Evolutionary conservation across 257 asterid species (phyloP).

Genomic region (Ehretia macrophylla): DNA sequence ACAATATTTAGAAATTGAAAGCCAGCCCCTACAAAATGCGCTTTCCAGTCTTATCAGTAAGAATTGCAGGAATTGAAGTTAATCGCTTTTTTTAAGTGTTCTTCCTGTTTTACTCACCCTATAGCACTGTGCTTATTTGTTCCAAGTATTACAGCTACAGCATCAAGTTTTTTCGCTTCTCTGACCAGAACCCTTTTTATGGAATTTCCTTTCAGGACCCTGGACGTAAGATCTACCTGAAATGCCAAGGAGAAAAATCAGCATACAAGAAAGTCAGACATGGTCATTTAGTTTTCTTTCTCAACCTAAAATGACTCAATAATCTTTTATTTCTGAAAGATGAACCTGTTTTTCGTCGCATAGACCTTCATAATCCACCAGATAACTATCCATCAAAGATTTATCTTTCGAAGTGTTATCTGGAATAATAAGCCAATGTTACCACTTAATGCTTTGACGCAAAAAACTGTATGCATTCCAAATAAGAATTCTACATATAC

Average conservation of each 20-base stretch:
- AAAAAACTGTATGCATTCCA: conserved; percentile 4
- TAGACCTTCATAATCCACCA: conserved; percentile 65
- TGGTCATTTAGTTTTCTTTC: no score
- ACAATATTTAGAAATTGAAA: conserved; percentile 83
- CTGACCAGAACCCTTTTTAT: conserved; percentile 60
- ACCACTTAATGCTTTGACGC: conserved; percentile 10
- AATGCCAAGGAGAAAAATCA: no score
- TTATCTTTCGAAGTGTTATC: conserved; percentile 51
- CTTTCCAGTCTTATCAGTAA: no score
- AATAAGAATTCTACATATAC: not conserved
- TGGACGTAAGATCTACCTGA: conserved; percentile 61
- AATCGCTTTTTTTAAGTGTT: no score
- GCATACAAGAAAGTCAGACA: no score
- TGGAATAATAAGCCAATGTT: conserved; percentile 27
- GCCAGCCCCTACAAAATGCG: conserved; percentile 44
- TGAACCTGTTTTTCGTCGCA: conserved; percentile 70
- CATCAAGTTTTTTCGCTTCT: conserved; percentile 59
- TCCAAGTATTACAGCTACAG: conserved; percentile 73
- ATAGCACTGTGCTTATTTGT: conserved; percentile 48
- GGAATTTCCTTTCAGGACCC: conserved; percentile 65
- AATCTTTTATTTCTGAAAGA: conserved; percentile 1
- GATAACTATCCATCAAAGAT: conserved; percentile 49
- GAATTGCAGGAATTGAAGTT: not conserved
- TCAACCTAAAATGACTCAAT: no score
- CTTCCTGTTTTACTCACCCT: conserved; percentile 39